Evolutionary conservation across 345 rosid genomes (phyloP).

Genomic region (Citrus sp.): DNA sequence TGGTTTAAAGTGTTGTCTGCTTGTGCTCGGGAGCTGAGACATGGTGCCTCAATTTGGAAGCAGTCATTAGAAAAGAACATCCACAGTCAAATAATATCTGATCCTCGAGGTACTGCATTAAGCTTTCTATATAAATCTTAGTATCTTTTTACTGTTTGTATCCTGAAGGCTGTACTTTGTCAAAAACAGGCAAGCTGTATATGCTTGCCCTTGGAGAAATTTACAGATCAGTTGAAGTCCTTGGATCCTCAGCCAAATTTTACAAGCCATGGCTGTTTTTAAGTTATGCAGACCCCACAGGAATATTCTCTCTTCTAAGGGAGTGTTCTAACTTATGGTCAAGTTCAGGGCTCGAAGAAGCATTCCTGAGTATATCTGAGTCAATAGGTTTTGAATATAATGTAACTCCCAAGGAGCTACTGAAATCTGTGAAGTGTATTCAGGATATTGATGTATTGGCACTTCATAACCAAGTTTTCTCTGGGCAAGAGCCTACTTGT

Average conservation of each 20-base stretch:
- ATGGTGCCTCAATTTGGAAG: conserved; percentile 78
- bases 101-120: conserved; percentile 51
- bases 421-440: conserved; percentile 47
- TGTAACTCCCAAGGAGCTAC: conserved; percentile 28
- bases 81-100: conserved; percentile 41
- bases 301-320: conserved; percentile 38
- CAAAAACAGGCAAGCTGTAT: conserved; percentile 55
- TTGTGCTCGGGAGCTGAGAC: conserved; percentile 72
- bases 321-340: conserved; percentile 67
- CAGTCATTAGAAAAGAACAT: conserved; percentile 46
- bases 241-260: conserved; percentile 54
- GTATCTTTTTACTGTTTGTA: neutral
- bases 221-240: conserved; percentile 65
- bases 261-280: conserved; percentile 81
- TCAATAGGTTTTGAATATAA: conserved; percentile 22
- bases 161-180: neutral
- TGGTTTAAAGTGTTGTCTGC: conserved; percentile 60
- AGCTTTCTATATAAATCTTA: neutral
- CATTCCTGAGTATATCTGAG: conserved; percentile 44
- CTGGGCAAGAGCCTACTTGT: conserved; percentile 51
- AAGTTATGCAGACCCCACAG: conserved; percentile 31
- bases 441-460: conserved; percentile 37
- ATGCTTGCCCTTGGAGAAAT: conserved; percentile 75
- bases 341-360: conserved; percentile 72
- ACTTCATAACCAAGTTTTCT: conserved; percentile 42